Evolutionary conservation across 2,329 filamentous ascomycete genomes (phyloP).

Genomic region (Pestalotiopsis sp.): DNA sequence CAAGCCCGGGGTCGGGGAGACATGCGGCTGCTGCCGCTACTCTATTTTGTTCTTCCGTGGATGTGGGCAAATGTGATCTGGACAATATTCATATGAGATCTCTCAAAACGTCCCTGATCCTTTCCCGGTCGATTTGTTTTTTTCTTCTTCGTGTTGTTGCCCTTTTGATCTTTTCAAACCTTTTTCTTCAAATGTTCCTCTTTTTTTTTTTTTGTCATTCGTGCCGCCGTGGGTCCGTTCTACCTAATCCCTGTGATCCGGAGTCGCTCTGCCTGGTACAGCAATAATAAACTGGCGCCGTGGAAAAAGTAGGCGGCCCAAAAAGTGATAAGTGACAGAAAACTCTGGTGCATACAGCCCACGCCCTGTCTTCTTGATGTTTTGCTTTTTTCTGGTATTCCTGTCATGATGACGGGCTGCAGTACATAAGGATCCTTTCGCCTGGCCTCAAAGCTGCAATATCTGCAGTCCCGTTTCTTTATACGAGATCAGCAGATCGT

Average conservation of each 20-base stretch:
- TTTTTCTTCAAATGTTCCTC: background rate
- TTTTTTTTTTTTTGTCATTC: background rate
- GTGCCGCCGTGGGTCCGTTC: background rate
- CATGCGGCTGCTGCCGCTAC: background rate
- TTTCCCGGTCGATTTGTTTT: too few relatives aligned
- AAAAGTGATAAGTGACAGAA: background rate
- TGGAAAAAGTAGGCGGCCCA: background rate
- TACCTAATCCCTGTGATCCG: background rate
- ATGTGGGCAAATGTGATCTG: background rate
- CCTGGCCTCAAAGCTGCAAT: background rate
- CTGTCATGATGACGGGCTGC: background rate
- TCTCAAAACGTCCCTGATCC: background rate
- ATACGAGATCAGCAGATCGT: background rate
- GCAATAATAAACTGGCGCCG: background rate
- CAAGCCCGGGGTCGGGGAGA: background rate
- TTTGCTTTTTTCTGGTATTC: background rate
- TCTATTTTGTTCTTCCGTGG: background rate
- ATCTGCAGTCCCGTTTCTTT: background rate
- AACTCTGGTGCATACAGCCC: background rate
- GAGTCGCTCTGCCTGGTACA: background rate
- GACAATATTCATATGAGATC: background rate
- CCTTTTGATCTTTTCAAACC: background rate
- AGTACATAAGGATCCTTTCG: background rate
- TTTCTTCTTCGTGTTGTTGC: too few relatives aligned
- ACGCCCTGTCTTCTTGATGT: background rate